These are phyloP conservation scores for Staphylotrichum tortipilum DNA, from an alignment of 495 filamentous ascomycete species.

Conservation along the genomic window DNA sequence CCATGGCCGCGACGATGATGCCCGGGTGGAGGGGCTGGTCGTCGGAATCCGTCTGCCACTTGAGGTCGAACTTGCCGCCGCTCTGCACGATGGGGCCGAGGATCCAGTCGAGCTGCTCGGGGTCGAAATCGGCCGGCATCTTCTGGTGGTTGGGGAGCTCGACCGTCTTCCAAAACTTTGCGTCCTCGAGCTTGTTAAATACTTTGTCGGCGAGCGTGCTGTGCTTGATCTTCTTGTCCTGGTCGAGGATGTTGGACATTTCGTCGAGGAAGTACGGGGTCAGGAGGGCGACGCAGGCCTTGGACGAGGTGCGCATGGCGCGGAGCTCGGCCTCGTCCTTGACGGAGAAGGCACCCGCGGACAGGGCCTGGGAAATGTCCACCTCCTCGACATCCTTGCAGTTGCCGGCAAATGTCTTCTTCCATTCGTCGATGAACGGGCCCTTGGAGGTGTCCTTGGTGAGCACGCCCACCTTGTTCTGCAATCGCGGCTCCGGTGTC, in stretches of 20 bases:
- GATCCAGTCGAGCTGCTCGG: constrained; percentile 88
- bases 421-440: constrained; percentile 95
- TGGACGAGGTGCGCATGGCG: constrained; percentile 82
- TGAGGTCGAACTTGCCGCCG: constrained; percentile 88
- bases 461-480: constrained; percentile 85
- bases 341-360: constrained; percentile 73
- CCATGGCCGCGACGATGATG: constrained; percentile 84
- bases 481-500: constrained; percentile 10
- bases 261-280: constrained; percentile 92
- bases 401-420: constrained; percentile 63
- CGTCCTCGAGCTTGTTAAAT: constrained; percentile 80
- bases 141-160: constrained; percentile 58
- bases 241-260: constrained; percentile 90
- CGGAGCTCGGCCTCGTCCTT: constrained; percentile 96
- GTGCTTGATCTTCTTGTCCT: constrained; percentile 94
- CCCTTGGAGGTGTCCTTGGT: constrained; percentile 76
- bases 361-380: constrained; percentile 76
- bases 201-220: constrained; percentile 73
- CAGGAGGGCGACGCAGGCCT: constrained; percentile 86
- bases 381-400: constrained; percentile 82
- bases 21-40: constrained; percentile 82
- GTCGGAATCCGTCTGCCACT: constrained; percentile 63
- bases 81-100: constrained; percentile 89
- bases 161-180: constrained; percentile 82
- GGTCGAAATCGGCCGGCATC: constrained; percentile 77